Conservation (phyloP, 1,139 yeast genomes). For the Candida glucosophila region DNA sequence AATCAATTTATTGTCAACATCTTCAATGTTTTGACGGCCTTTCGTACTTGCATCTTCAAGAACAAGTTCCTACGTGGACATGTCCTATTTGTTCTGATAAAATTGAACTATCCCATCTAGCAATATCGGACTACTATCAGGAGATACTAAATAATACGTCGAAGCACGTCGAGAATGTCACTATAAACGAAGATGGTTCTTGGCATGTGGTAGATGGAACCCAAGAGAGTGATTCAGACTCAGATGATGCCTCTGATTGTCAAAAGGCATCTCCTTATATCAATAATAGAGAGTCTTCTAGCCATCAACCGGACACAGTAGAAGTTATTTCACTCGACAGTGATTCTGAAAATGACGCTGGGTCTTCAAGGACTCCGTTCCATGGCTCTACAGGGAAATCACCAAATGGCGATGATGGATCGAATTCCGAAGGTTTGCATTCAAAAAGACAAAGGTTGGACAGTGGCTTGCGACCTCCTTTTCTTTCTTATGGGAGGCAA, state of each 20-base stretch:
- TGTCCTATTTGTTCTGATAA: slow-evolving; percentile 56
- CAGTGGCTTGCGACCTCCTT: no score
- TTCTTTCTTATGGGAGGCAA: no score
- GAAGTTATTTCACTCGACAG: slow-evolving; percentile 20
- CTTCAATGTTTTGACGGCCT: slow-evolving; percentile 66
- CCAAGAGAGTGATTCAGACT: no score
- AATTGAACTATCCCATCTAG: slow-evolving; percentile 41
- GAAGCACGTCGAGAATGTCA: slow-evolving; percentile 45
- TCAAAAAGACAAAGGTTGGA: no score
- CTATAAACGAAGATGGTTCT: slow-evolving; percentile 47
- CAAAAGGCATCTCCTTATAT: not conserved
- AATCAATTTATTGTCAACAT: slow-evolving; percentile 53
- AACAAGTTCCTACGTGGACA: slow-evolving; percentile 55
- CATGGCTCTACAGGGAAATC: no score
- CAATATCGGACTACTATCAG: slow-evolving; percentile 51
- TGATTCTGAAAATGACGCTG: slow-evolving; percentile 18
- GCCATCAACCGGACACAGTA: no score
- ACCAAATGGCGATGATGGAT: no score
- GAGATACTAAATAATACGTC: slow-evolving; percentile 39
- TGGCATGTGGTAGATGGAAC: slow-evolving; percentile 40
- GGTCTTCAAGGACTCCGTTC: no score
- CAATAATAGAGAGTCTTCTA: no score
- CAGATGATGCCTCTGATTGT: not conserved
- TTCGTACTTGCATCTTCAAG: slow-evolving; percentile 51
- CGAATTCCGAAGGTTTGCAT: no score